phyloP scores from a whole-genome alignment of 495 filamentous ascomycete species.

The Penicillium maclennaniae region DNA sequence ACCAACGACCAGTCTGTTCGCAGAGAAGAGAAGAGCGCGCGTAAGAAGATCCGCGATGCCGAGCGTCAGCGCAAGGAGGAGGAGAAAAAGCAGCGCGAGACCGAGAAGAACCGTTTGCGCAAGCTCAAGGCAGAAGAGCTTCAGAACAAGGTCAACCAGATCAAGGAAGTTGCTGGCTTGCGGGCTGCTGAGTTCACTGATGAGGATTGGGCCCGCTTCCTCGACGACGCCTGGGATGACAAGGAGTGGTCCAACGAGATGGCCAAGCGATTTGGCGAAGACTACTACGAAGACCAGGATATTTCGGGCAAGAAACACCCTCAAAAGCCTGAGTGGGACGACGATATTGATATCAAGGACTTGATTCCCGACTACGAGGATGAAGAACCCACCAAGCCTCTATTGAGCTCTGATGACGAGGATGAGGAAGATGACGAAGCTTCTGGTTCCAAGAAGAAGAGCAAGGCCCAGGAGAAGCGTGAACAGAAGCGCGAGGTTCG shows the following conservation, averaged over 20 bases:
- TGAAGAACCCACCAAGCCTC: conserved; percentile 49
- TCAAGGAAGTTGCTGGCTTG: conserved; percentile 83
- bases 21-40: conserved; percentile 68
- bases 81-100: conserved; percentile 69
- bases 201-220: conserved; percentile 73
- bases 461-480: conserved; percentile 59
- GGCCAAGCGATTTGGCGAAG: conserved; percentile 77
- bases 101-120: conserved; percentile 77
- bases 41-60: conserved; percentile 72
- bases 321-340: conserved; percentile 94
- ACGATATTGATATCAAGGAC: conserved; percentile 95
- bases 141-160: conserved; percentile 73
- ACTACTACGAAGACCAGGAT: conserved; percentile 74
- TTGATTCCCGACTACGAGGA: conserved; percentile 80
- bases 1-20: conserved; percentile 76
- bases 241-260: conserved; percentile 86
- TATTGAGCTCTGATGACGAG: conserved; percentile 51
- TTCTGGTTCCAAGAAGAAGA: conserved; percentile 50
- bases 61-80: conserved; percentile 73
- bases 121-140: conserved; percentile 86
- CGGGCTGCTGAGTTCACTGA: conserved; percentile 59
- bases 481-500: conserved; percentile 72
- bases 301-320: conserved; percentile 53
- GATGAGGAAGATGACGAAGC: conserved; percentile 48
- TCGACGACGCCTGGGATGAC: conserved; percentile 84